Conservation (phyloP, 2,329 filamentous ascomycete species). For the Drechslera avenae region DNA sequence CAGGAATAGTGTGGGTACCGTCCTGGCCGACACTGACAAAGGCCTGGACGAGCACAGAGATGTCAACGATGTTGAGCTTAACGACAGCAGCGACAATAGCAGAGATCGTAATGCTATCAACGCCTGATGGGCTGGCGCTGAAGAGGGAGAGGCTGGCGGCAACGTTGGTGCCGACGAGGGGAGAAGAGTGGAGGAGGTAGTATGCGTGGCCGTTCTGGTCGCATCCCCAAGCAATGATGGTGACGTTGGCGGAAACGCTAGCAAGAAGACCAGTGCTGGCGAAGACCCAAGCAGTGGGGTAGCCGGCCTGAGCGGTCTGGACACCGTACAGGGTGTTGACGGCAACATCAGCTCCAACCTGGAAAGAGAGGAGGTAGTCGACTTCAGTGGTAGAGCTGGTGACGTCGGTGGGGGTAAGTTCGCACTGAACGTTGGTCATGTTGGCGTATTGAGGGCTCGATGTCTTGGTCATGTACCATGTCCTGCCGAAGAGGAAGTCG, state of each 20-base stretch:
- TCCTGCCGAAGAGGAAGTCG: constrained; percentile 20
- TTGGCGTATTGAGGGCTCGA: constrained; percentile 15
- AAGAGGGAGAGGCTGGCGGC: constrained; percentile 24
- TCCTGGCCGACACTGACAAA: constrained; percentile 16
- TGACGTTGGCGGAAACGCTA: constrained; percentile 19
- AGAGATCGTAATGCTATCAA: constrained; percentile 13
- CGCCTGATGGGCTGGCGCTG: constrained; percentile 14
- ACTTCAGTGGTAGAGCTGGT: constrained; percentile 10
- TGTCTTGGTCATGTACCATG: constrained; percentile 25
- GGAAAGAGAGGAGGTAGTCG: constrained; percentile 28
- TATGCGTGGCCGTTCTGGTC: constrained; percentile 15
- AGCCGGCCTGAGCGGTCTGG: constrained; percentile 11
- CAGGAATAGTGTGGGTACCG: not conserved
- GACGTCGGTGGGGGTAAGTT: constrained; percentile 17
- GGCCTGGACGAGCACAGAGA: constrained; percentile 3
- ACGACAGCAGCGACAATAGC: not conserved
- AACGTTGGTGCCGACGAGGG: constrained; percentile 10
- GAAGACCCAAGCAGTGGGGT: constrained; percentile 10
- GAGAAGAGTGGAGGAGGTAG: constrained; percentile 21
- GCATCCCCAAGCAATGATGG: constrained; percentile 25
- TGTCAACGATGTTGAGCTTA: constrained; percentile 15
- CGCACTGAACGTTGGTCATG: constrained; percentile 25
- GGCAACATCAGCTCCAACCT: constrained; percentile 18
- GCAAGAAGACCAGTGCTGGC: constrained; percentile 19
- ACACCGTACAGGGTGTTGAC: constrained; percentile 23